phyloP scores from a whole-genome alignment of 257 asterid genomes.

The Anisodus acutangulus region DNA sequence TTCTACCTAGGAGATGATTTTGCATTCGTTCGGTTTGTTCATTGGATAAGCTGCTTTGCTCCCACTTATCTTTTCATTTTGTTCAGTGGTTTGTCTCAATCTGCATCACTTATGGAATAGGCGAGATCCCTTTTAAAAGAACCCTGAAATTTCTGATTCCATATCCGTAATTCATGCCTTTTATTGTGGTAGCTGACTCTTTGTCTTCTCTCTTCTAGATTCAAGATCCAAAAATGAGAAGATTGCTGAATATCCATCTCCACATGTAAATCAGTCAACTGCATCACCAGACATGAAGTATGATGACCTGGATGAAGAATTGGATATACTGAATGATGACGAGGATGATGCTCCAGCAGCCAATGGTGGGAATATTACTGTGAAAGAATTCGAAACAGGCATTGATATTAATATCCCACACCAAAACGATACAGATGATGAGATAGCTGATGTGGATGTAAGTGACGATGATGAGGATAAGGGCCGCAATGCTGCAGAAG shows the following conservation, averaged over 20 bases:
- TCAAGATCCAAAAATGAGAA: slow-evolving; percentile 63
- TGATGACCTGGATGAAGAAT: slow-evolving; percentile 67
- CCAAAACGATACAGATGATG: slow-evolving; percentile 74
- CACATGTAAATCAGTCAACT: slow-evolving; percentile 52
- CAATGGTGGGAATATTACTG: slow-evolving; percentile 49
- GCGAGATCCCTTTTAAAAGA: neutral
- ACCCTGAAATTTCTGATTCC: slow-evolving; percentile 18
- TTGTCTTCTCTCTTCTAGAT: slow-evolving; percentile 51
- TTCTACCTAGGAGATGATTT: slow-evolving; percentile 1
- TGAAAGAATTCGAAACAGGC: slow-evolving; percentile 61
- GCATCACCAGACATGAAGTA: slow-evolving; percentile 61
- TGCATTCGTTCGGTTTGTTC: neutral
- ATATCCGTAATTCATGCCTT: neutral
- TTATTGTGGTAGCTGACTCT: slow-evolving; percentile 25
- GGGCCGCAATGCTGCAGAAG: slow-evolving; percentile 93
- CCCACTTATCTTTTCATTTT: slow-evolving; percentile 1
- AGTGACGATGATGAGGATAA: slow-evolving; percentile 79
- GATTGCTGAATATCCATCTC: slow-evolving; percentile 50
- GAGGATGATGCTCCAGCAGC: slow-evolving; percentile 51
- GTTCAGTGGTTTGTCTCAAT: neutral
- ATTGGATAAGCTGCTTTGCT: neutral
- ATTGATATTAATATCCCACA: slow-evolving; percentile 87
- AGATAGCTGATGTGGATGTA: slow-evolving; percentile 84
- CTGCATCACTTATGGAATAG: neutral
- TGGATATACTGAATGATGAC: slow-evolving; percentile 78